Evolutionary conservation across 805 yeast species (phyloP), one percentile per base, ranked within the genome.

Genomic region (Metschnikowia drakensbergensis): DNA sequence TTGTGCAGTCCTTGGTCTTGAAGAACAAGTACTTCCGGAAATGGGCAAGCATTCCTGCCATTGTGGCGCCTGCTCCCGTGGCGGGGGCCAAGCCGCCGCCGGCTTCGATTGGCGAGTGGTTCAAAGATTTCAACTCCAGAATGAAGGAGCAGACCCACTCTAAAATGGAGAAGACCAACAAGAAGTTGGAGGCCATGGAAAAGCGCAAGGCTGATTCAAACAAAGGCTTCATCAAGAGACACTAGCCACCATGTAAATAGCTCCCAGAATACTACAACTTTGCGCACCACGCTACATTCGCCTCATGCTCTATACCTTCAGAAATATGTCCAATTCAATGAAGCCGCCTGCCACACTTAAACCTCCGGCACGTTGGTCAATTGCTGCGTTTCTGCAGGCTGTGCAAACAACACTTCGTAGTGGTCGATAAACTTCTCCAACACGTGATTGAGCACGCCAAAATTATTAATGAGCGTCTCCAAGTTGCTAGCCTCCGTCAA

Each of bases 1-100:
- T 87, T 43, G 41, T 80, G 17, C 98, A 92, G 71, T 80, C 92
- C 8, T 62, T 79, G 44, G 58, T 86, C 25, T 74, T 94, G 59
- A 82, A 85, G 65, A 77, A 74, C 52, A 68, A 76, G 46, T 55
- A 66, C 47, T 79, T 87, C 60, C 80, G 97, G 68, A 72, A 70
- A 36, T 50, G 69, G 46, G 66, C 80, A 29, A 79, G 81, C 9
- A 71, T 87, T 57, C 81, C 89, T 2, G 83, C 83, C 10, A 74
- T 86, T 54, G 80, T 80, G 36, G 75, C 80, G 37, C 77, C 85
- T 23, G 77, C 79, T 29, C 62, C 64, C 3, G 56, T 55, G n/a
- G 60, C 63, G 2, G 65, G 63, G 6, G 54, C 63, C 26, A 58
- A 54, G 33, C 62, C 63, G 9, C 62, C 62, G 1, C 68, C 70